phyloP scores from a whole-genome alignment of 352 stramenopile genomes.

The Pythium myriotylum region DNA sequence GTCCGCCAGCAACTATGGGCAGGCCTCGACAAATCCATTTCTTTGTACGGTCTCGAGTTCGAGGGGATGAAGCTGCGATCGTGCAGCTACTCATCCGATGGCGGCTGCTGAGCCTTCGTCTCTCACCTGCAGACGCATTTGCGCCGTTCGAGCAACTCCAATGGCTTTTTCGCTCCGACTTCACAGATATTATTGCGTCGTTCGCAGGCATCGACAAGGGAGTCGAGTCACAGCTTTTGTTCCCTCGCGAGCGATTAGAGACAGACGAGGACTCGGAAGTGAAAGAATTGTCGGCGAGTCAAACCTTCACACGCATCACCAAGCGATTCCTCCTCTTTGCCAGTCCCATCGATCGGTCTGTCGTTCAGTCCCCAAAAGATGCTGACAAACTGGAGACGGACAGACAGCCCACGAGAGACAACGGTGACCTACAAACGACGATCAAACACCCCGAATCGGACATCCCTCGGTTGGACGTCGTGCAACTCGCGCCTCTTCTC shows the following conservation, averaged over 20 bases:
- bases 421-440: not conserved
- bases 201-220: conserved; percentile 31
- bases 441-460: not conserved
- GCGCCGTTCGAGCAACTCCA: conserved; percentile 59
- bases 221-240: conserved; percentile 20
- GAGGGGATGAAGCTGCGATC: conserved; percentile 39
- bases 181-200: conserved; percentile 11
- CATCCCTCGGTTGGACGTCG: conserved; percentile 12
- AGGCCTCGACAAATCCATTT: conserved; percentile 41
- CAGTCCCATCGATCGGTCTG: conserved; percentile 10
- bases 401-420: conserved; percentile 1
- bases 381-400: not conserved
- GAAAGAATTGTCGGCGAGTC: not conserved
- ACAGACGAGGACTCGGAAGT: not conserved
- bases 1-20: not conserved
- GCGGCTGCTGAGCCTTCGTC: conserved; percentile 53
- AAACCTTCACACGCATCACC: conserved; percentile 23
- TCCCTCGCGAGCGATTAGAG: conserved; percentile 2
- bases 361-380: not conserved
- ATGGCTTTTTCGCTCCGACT: conserved; percentile 15
- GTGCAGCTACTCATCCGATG: conserved; percentile 67
- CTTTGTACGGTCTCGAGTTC: conserved; percentile 39
- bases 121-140: conserved; percentile 46
- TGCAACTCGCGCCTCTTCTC: conserved; percentile 21
- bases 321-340: conserved; percentile 31